These are phyloP conservation scores for Seminavis robusta DNA, from an alignment of 108 stramenopile species.

Conservation along the genomic window DNA sequence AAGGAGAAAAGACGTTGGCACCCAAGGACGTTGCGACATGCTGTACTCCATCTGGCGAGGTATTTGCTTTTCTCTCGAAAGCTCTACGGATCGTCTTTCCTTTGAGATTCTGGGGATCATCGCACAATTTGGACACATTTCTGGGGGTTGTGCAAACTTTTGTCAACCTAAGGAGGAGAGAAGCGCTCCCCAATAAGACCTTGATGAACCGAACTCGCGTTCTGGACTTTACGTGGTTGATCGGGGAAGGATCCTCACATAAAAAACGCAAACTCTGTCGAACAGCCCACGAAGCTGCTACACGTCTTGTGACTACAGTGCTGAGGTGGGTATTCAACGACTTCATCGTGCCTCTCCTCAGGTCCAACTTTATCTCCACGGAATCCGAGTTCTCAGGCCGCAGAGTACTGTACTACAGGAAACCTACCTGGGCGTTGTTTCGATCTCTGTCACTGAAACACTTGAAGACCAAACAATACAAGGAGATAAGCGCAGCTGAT, in stretches of 20 bases:
- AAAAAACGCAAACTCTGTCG: conserved; percentile 21
- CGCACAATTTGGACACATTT: conserved; percentile 48
- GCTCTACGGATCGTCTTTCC: conserved; percentile 60
- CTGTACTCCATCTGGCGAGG: conserved; percentile 35
- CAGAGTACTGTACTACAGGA: conserved; percentile 69
- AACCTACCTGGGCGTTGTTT: conserved; percentile 78
- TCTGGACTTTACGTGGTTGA: conserved; percentile 63
- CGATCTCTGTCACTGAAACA: conserved; percentile 52
- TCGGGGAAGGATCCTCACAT: conserved; percentile 6
- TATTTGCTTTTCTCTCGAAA: conserved; percentile 49
- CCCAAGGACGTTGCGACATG: conserved; percentile 27
- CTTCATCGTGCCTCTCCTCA: conserved; percentile 69
- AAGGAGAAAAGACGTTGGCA: not conserved
- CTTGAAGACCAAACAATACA: conserved; percentile 41
- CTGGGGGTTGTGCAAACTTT: conserved; percentile 43
- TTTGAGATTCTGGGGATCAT: conserved; percentile 71
- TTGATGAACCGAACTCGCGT: conserved; percentile 62
- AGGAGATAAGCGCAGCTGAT: conserved; percentile 25
- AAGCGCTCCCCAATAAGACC: conserved; percentile 57
- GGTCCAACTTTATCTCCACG: conserved; percentile 76
- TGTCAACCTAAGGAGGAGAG: conserved; percentile 58
- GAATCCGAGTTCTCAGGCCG: conserved; percentile 73
- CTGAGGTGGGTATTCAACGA: conserved; percentile 69
- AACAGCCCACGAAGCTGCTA: conserved; percentile 50
- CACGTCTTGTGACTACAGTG: conserved; percentile 32